These are phyloP conservation scores for Arbutus unedo DNA, from an alignment of 148 eudicot genomes.

Conservation along the genomic window DNA sequence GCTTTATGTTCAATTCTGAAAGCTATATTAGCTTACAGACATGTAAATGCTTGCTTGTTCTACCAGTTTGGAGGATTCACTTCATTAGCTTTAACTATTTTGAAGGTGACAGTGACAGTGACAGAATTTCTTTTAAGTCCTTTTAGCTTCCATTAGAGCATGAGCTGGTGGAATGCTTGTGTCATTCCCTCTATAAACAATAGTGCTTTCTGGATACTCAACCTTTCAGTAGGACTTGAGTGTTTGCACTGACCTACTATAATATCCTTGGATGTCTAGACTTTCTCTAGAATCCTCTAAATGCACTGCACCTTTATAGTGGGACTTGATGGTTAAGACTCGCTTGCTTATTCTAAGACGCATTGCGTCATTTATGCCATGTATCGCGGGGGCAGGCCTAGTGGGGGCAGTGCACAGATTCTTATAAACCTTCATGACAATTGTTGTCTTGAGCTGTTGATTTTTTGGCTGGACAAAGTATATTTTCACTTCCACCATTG, in stretches of 20 bases:
- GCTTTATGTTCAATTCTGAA: no score
- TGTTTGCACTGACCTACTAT: not conserved
- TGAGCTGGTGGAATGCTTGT: not conserved
- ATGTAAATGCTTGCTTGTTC: not conserved
- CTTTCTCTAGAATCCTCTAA: not conserved
- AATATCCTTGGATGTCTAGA: not conserved
- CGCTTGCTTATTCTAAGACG: not conserved
- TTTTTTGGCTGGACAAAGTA: not conserved
- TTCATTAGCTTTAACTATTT: not conserved
- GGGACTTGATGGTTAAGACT: not conserved
- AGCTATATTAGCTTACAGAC: not conserved
- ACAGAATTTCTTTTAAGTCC: not conserved
- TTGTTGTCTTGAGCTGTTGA: not conserved
- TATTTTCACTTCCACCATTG: not conserved
- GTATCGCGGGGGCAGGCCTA: not conserved
- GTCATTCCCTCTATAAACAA: not conserved
- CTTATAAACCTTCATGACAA: not conserved
- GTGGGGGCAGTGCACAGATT: not conserved
- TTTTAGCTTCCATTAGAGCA: not conserved
- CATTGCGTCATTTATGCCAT: not conserved
- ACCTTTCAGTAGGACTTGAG: not conserved
- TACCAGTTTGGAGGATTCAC: not conserved
- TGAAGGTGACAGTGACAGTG: not conserved
- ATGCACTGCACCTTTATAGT: not conserved
- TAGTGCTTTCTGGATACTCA: not conserved